Base-by-base conservation (phyloP, 768 basidiomycete species). In the Podaxis mareebaensis region DNA sequence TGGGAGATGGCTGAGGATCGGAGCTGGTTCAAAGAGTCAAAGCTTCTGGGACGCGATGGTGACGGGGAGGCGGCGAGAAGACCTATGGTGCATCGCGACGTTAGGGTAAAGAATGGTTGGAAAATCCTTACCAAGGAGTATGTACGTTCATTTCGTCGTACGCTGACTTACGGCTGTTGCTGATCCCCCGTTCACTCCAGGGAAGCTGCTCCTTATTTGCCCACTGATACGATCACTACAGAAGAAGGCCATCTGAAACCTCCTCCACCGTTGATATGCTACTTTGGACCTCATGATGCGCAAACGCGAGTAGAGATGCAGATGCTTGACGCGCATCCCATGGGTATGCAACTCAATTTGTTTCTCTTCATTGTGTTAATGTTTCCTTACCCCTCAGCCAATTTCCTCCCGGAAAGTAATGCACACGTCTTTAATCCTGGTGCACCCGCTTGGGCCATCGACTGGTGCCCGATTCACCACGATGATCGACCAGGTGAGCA, bases 401-500 rank as follows among this genome's bases (percentile, higher is more conserved):
- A 85, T 10, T 84, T 83, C 66, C 74, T 88, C 11, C 77, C 85
- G 2, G 83, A 81, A 42, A 87, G 84, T 66, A 78, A 80, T 30
- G 81, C 90, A 0, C 83, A 90, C 64, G 78, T 96, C 1, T 90
- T 98, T 74, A 92, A 90, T 65, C 90, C 92, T 0, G 97, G 97
- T 5, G 91, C 89, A 2, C 91, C 93, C 0, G 90, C 93, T n/a
- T 93, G 91, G 88, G 93, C 88, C 2, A 70, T 96, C 39, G 94
- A 96, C 67, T 99, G 96, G 96, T 95, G 95, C 73, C 96, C 97
- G 3, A 85, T 89, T 24, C 82, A 90, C 64, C 74, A 79, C 22
- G 76, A 81, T 39, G 86, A 88, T 54, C 80, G 86, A 42, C 65
- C 76, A 53, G 71, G 91, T 91, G 68, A 67, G 81, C 70, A 7